Evolutionary conservation across 345 rosid species (phyloP).

Genomic region (Reutealis trisperma): DNA sequence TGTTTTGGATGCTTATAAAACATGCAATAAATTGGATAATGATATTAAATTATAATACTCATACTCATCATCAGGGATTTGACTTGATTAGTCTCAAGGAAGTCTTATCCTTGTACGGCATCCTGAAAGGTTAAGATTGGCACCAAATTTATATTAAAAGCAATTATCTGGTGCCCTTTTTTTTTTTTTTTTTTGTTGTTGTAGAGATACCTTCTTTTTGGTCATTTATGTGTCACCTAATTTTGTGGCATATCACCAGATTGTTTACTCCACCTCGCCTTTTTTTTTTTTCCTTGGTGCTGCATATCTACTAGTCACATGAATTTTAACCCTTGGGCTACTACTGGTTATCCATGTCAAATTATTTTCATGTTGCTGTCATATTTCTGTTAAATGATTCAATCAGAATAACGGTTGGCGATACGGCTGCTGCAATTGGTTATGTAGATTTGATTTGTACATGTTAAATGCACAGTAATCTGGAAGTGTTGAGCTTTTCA

Average conservation of each 20-base stretch:
- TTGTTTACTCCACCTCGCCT: neutral
- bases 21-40: neutral
- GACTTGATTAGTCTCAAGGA: neutral
- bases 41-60: neutral
- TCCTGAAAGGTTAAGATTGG: neutral
- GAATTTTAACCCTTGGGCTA: no score
- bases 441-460: neutral
- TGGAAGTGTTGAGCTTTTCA: neutral
- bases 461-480: neutral
- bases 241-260: neutral
- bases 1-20: neutral
- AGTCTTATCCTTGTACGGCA: neutral
- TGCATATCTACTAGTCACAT: neutral
- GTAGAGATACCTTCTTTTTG: no score
- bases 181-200: no score
- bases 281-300: neutral
- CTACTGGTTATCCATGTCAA: neutral
- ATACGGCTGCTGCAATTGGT: neutral
- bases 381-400: neutral
- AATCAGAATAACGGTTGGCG: neutral
- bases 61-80: neutral
- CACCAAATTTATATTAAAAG: neutral
- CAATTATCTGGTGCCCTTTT: neutral
- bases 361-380: neutral
- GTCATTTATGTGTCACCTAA: neutral